Conservation (phyloP, 2,329 filamentous ascomycete species). For the Thelonectria blattea region DNA sequence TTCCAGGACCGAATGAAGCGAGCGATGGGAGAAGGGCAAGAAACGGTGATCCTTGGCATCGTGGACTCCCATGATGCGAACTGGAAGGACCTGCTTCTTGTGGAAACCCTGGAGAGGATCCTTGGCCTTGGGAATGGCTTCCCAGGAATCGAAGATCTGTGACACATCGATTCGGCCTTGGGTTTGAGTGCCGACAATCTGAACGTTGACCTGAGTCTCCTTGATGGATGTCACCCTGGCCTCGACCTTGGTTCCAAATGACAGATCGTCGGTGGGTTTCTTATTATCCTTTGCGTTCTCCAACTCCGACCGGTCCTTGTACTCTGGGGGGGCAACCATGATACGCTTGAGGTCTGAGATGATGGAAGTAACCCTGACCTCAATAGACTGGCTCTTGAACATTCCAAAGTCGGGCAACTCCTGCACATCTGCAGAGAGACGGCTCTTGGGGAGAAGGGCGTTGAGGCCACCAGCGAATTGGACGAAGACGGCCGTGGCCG, state of each 20-base stretch:
- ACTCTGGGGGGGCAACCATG: slow-evolving; percentile 57
- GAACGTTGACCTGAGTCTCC: slow-evolving; percentile 90
- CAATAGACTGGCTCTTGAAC: slow-evolving; percentile 75
- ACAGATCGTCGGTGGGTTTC: slow-evolving; percentile 64
- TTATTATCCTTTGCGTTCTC: slow-evolving; percentile 45
- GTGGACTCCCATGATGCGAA: slow-evolving; percentile 84
- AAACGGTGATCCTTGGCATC: slow-evolving; percentile 91
- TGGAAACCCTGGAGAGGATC: slow-evolving; percentile 77
- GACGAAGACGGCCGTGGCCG: slow-evolving; percentile 81
- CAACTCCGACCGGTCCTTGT: slow-evolving; percentile 52
- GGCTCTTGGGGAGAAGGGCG: slow-evolving; percentile 79
- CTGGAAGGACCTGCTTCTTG: slow-evolving; percentile 71
- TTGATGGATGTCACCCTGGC: slow-evolving; percentile 85
- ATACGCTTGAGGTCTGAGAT: slow-evolving; percentile 76
- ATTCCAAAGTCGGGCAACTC: slow-evolving; percentile 78
- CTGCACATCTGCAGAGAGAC: slow-evolving; percentile 74
- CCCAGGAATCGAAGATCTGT: slow-evolving; percentile 86
- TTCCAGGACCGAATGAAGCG: slow-evolving; percentile 83
- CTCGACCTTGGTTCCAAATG: slow-evolving; percentile 74
- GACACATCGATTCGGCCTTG: slow-evolving; percentile 94
- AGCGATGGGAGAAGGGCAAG: slow-evolving; percentile 86
- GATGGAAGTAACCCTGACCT: slow-evolving; percentile 73
- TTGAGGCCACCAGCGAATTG: slow-evolving; percentile 81
- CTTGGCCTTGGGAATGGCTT: slow-evolving; percentile 84
- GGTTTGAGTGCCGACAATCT: slow-evolving; percentile 73